phyloP scores from a whole-genome alignment of 495 filamentous ascomycete species.

The Neurospora pannonica region DNA sequence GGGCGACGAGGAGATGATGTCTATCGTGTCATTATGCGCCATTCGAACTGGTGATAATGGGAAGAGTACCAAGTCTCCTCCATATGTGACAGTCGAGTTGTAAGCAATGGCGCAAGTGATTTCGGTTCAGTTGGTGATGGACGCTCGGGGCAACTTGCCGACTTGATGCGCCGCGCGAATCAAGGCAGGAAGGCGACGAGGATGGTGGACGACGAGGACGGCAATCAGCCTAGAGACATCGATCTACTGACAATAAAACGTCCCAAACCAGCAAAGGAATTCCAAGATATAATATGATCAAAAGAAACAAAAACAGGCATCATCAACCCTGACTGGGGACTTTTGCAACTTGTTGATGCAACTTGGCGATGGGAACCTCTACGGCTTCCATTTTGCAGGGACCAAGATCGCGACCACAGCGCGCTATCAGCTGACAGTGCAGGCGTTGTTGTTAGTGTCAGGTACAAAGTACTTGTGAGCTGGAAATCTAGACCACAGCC shows the following conservation, averaged over 20 bases:
- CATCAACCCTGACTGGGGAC: too few species aligned
- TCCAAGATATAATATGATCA: too few species aligned
- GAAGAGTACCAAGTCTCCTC: slow-evolving; percentile 4
- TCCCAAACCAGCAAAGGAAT: too few species aligned
- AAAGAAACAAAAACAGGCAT: too few species aligned
- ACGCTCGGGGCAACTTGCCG: background rate
- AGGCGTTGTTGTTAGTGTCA: slow-evolving; percentile 3
- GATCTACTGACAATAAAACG: too few species aligned
- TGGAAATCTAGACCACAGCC: background rate
- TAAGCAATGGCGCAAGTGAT: background rate
- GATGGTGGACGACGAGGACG: too few species aligned
- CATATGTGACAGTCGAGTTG: background rate
- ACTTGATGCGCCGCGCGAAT: background rate
- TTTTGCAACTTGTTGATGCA: too few species aligned
- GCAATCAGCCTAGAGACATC: too few species aligned
- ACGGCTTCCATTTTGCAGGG: background rate
- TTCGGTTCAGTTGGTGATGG: background rate
- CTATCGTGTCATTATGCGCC: slow-evolving; percentile 12
- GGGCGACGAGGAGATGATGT: slow-evolving; percentile 38
- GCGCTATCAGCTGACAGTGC: slow-evolving; percentile 19
- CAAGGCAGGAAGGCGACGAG: background rate
- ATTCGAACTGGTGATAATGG: slow-evolving; percentile 27
- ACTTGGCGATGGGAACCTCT: background rate
- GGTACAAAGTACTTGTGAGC: background rate
- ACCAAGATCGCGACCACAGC: slow-evolving; percentile 3